phyloP scores from a whole-genome alignment of 2,329 filamentous ascomycete species.

The Clarireedia hainanense region DNA sequence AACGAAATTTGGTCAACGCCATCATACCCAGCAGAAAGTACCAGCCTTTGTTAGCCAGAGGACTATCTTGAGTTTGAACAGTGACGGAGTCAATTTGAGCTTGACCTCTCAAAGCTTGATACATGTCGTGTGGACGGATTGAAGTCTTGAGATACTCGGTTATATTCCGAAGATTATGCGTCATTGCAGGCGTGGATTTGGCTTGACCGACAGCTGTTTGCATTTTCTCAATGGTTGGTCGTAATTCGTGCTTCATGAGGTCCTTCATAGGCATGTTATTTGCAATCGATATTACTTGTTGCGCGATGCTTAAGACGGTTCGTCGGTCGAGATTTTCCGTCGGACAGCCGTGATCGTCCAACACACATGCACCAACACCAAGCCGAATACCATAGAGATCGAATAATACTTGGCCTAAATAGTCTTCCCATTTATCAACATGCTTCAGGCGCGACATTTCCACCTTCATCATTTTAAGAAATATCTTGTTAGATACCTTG shows the following conservation, averaged over 20 bases:
- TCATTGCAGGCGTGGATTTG: constrained; percentile 70
- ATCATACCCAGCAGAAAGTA: constrained; percentile 88
- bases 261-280: constrained; percentile 85
- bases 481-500: constrained; percentile 76
- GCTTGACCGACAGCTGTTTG: constrained; percentile 76
- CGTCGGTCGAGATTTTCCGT: constrained; percentile 70
- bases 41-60: constrained; percentile 76
- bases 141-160: constrained; percentile 74
- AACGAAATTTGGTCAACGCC: constrained; percentile 69
- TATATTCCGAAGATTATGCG: constrained; percentile 81
- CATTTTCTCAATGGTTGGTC: constrained; percentile 84
- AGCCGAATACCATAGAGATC: constrained; percentile 78
- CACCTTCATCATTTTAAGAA: constrained; percentile 80
- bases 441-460: constrained; percentile 72
- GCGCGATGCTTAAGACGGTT: constrained; percentile 73
- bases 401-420: constrained; percentile 77
- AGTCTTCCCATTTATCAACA: constrained; percentile 75
- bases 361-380: constrained; percentile 55
- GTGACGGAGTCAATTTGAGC: constrained; percentile 65
- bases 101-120: constrained; percentile 71
- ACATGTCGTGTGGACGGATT: constrained; percentile 74
- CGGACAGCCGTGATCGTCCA: constrained; percentile 73
- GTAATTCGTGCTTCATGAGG: constrained; percentile 82
- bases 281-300: constrained; percentile 75
- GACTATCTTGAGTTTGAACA: constrained; percentile 60